A percentile compares a stretch with the other conserved stretches of the same genome.
Evolutionary conservation across 768 basidiomycete genomes (phyloP).

Genomic region (Leccinum longicurvipes): DNA sequence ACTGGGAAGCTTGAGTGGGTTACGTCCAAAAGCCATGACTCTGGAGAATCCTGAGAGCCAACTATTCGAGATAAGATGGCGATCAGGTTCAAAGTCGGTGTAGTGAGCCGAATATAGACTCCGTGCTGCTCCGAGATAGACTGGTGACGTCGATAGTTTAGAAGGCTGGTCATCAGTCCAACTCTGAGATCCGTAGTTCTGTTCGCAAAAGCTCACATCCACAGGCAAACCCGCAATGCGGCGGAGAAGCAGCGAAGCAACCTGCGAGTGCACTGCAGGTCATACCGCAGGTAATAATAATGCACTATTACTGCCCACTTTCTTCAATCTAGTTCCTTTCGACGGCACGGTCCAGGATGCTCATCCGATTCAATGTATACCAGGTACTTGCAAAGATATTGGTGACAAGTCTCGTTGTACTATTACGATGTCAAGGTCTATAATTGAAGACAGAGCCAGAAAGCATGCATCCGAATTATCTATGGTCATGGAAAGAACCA

Average conservation of each 20-base stretch:
- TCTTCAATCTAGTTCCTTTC: too few relatives aligned
- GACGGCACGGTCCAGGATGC: background rate
- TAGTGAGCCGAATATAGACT: too few relatives aligned
- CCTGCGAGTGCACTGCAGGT: background rate
- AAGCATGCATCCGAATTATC: slow-evolving; percentile 19
- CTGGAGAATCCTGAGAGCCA: slow-evolving; percentile 14
- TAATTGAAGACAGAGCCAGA: slow-evolving; percentile 8
- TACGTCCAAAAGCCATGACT: slow-evolving; percentile 13
- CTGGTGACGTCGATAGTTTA: too few relatives aligned
- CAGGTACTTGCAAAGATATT: background rate
- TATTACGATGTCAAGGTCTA: slow-evolving; percentile 3
- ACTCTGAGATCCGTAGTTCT: too few relatives aligned
- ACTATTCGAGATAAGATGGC: background rate
- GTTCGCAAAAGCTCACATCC: too few relatives aligned
- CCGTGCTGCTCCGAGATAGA: too few relatives aligned
- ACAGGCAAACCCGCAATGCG: too few relatives aligned
- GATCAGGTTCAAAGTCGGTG: too few relatives aligned
- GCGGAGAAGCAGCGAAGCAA: background rate
- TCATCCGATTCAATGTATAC: too few relatives aligned
- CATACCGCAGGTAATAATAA: background rate
- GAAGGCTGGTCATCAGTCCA: too few relatives aligned
- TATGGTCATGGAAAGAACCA: slow-evolving; percentile 21
- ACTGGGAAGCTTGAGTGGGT: slow-evolving; percentile 35
- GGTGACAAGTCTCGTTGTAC: background rate
- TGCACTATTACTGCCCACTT: background rate